Evolutionary conservation across 2,329 filamentous ascomycete species (phyloP).

Genomic region (Sporothrix humicola): DNA sequence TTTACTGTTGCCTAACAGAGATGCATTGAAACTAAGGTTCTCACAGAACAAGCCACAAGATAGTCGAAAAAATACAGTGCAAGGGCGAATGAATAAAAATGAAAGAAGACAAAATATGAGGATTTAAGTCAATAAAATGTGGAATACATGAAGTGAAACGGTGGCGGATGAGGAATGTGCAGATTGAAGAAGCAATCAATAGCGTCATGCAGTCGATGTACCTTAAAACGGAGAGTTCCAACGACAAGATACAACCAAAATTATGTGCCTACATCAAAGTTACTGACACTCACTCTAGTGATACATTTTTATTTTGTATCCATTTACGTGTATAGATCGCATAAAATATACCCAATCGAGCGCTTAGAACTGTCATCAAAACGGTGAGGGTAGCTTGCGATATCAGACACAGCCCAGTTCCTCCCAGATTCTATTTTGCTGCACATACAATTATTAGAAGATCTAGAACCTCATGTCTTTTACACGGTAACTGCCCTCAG

Average conservation of each 20-base stretch:
- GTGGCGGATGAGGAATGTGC: not conserved
- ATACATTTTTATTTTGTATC: no score
- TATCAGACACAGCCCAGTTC: no score
- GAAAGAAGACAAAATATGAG: not conserved
- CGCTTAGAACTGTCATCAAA: no score
- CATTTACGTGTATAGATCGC: no score
- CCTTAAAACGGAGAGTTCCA: not conserved
- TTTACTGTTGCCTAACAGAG: constrained; percentile 15
- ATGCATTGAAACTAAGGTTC: not conserved
- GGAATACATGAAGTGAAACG: not conserved
- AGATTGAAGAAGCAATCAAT: not conserved
- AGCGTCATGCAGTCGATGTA: not conserved
- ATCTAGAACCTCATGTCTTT: no score
- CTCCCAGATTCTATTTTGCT: no score
- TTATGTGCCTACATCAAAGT: not conserved
- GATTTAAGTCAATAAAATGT: not conserved
- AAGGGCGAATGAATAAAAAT: not conserved
- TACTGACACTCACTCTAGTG: not conserved
- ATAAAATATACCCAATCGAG: no score
- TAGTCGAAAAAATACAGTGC: not conserved
- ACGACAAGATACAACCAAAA: not conserved
- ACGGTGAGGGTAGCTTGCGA: no score
- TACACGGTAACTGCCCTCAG: no score
- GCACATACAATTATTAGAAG: no score
- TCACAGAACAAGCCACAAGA: not conserved